Conservation (phyloP, 2,329 filamentous ascomycete species). For the Exophiala calicioides region DNA sequence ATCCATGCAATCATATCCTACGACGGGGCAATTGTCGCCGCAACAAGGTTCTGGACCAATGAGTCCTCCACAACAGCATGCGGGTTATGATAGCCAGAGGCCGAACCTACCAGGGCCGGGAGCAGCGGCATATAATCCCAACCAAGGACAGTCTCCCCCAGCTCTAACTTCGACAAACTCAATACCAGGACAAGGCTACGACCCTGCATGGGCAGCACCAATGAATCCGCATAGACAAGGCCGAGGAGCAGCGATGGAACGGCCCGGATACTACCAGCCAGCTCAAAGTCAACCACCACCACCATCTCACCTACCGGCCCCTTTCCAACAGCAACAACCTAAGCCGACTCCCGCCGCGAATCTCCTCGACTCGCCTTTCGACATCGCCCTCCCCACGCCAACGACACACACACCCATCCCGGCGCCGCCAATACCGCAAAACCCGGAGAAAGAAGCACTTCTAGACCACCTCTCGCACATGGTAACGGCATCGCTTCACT, state of each 20-base stretch:
- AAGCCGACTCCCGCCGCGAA: conserved; percentile 49
- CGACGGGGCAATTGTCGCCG: no score
- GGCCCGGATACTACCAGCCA: conserved; percentile 15
- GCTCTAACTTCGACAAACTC: conserved; percentile 7
- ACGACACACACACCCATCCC: conserved; percentile 48
- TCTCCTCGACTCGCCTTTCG: conserved; percentile 64
- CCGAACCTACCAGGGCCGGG: conserved; percentile 9
- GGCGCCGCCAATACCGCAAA: conserved; percentile 86
- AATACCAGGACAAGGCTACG: no score
- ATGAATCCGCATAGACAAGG: no score
- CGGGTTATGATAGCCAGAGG: conserved; percentile 6
- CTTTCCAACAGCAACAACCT: conserved; percentile 34
- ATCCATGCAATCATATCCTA: conserved; percentile 19
- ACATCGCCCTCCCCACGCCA: conserved; percentile 55
- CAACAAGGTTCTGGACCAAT: not conserved
- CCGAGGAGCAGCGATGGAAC: no score
- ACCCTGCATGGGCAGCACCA: no score
- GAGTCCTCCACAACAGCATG: conserved; percentile 10
- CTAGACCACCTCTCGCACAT: conserved; percentile 72
- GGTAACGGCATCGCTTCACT: conserved; percentile 68
- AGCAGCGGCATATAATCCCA: conserved; percentile 4
- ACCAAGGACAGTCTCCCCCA: conserved; percentile 11
- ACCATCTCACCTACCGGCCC: conserved; percentile 34
- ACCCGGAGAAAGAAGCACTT: conserved; percentile 91
- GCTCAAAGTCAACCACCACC: conserved; percentile 24